Evolutionary conservation across 2,329 filamentous ascomycete genomes (phyloP).

Genomic region (Aureobasidium sp.): DNA sequence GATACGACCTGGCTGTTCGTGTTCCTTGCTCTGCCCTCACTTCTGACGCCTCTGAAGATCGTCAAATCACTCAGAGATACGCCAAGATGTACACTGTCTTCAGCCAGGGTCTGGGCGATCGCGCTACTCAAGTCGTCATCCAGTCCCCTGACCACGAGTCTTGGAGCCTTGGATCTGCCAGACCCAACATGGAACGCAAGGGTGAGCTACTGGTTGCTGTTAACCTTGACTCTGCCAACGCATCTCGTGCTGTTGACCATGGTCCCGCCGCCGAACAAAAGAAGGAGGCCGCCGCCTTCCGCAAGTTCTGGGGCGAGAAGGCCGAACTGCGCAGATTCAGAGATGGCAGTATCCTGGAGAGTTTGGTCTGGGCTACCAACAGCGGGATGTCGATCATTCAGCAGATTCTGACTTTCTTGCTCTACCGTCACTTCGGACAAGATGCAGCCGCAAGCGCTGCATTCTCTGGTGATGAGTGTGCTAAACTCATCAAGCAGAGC

Average conservation of each 20-base stretch:
- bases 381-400: conserved; percentile 57
- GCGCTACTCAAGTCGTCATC: conserved; percentile 57
- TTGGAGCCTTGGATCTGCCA: conserved; percentile 31
- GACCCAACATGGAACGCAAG: conserved; percentile 17
- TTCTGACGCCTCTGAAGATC: conserved; percentile 18
- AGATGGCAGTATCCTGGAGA: conserved; percentile 88
- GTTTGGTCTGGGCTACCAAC: conserved; percentile 66
- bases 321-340: conserved; percentile 90
- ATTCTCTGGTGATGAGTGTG: conserved; percentile 40
- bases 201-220: conserved; percentile 54
- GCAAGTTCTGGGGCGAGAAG: conserved; percentile 90
- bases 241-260: conserved; percentile 71
- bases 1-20: conserved; percentile 46
- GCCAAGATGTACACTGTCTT: conserved; percentile 56
- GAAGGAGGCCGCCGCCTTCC: conserved; percentile 70
- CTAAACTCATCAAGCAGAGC: conserved; percentile 33
- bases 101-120: conserved; percentile 63
- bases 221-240: conserved; percentile 62
- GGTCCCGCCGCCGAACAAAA: conserved; percentile 82
- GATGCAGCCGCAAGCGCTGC: conserved; percentile 40
- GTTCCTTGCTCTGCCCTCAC: conserved; percentile 28
- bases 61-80: conserved; percentile 33
- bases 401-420: conserved; percentile 67
- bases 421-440: conserved; percentile 60
- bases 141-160: conserved; percentile 13